These are phyloP conservation scores for Lagenidium giganteum DNA, from an alignment of 352 stramenopile species.

Conservation along the genomic window DNA sequence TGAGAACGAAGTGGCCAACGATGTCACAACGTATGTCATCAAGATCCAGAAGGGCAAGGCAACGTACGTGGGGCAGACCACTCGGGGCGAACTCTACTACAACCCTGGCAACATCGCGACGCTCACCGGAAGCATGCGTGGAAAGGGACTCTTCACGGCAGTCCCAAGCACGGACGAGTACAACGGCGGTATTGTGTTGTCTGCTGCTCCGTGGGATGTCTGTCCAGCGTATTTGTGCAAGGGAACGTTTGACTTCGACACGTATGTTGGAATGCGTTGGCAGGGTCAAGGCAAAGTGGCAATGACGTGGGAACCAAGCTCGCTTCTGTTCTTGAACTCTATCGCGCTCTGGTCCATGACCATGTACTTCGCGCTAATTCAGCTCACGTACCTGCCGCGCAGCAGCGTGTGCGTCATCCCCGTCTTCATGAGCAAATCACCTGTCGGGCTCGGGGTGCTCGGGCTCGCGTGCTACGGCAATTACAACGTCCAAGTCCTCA, in stretches of 20 bases:
- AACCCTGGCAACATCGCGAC: conserved; percentile 12
- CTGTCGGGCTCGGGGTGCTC: conserved; percentile 5
- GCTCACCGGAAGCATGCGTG: conserved; percentile 6
- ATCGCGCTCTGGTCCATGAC: conserved; percentile 16
- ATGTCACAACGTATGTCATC: conserved; percentile 11
- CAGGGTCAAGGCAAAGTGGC: conserved; percentile 16
- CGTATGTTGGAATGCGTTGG: conserved; percentile 11
- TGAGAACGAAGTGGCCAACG: conserved; percentile 15
- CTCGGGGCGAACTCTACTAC: conserved; percentile 14
- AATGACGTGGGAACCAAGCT: conserved; percentile 14
- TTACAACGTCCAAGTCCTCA: conserved; percentile 18
- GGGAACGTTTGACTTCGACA: conserved; percentile 9
- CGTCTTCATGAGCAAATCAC: conserved; percentile 18
- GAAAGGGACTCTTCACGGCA: conserved; percentile 2
- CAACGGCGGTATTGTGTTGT: conserved; percentile 13
- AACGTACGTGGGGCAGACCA: conserved; percentile 13
- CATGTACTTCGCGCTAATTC: conserved; percentile 10
- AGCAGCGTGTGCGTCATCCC: conserved; percentile 17
- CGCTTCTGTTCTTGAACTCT: conserved; percentile 21
- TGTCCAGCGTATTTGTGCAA: conserved; percentile 6
- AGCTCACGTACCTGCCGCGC: conserved; percentile 10
- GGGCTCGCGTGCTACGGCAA: conserved; percentile 13
- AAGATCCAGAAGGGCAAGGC: conserved; percentile 10
- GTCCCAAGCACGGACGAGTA: conserved; percentile 20
- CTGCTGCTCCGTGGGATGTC: conserved; percentile 18